phyloP scores from a whole-genome alignment of 225 moss, liverwort and hornwort species.

The Physcomitrellopsis africana region DNA sequence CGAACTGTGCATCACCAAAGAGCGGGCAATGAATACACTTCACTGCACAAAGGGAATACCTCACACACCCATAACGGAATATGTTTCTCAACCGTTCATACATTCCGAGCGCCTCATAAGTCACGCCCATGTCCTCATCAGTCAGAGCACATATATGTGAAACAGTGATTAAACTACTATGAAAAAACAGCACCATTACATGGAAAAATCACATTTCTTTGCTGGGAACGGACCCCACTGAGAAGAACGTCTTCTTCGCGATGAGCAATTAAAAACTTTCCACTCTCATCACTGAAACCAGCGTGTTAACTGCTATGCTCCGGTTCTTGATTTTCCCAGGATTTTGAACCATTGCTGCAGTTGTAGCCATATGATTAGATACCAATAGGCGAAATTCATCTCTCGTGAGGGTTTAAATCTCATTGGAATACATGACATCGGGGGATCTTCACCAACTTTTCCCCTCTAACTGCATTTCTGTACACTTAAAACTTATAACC shows the following conservation, averaged over 20 bases:
- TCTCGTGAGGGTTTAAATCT: slow-evolving; percentile 67
- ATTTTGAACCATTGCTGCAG: too few relatives aligned
- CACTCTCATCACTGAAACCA: too few relatives aligned
- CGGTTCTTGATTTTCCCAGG: too few relatives aligned
- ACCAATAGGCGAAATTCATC: slow-evolving; percentile 42
- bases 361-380: background rate
- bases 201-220: too few relatives aligned
- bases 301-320: too few relatives aligned
- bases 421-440: slow-evolving; percentile 64
- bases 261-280: too few relatives aligned
- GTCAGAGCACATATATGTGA: slow-evolving; percentile 39
- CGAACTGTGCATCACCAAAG: background rate
- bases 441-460: slow-evolving; percentile 78
- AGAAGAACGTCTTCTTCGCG: too few relatives aligned
- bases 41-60: slow-evolving; percentile 38
- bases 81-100: slow-evolving; percentile 87
- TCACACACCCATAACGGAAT: slow-evolving; percentile 91
- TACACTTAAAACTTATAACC: slow-evolving; percentile 76
- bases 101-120: slow-evolving; percentile 93
- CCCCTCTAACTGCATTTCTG: slow-evolving; percentile 83
- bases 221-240: too few relatives aligned
- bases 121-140: slow-evolving; percentile 99
- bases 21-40: background rate
- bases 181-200: background rate
- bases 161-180: slow-evolving; percentile 15